phyloP scores from a whole-genome alignment of 768 basidiomycete species.

The Leucocoprinus leucothites region DNA sequence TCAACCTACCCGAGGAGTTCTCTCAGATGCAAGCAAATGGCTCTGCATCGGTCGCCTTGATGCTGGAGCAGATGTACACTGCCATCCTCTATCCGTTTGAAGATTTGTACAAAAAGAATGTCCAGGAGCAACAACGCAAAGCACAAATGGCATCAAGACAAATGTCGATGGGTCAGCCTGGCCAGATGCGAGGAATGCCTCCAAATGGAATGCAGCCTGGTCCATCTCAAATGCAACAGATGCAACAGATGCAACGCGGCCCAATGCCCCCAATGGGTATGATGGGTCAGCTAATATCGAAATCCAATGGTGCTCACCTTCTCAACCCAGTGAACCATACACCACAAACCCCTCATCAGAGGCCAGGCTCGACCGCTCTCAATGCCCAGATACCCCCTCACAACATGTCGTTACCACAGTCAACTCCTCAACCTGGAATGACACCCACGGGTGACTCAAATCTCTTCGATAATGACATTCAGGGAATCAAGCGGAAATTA shows the following conservation, averaged over 20 bases:
- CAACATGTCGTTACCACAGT: slow-evolving; percentile 11
- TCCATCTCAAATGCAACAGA: slow-evolving; percentile 19
- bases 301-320: slow-evolving; percentile 2
- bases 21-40: slow-evolving; percentile 44
- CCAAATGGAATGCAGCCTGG: slow-evolving; percentile 17
- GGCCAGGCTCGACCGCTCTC: slow-evolving; percentile 8
- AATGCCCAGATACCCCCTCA: slow-evolving; percentile 9
- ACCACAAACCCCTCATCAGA: slow-evolving; percentile 14
- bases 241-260: slow-evolving; percentile 14
- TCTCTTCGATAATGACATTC: slow-evolving; percentile 57
- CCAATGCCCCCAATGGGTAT: slow-evolving; percentile 10
- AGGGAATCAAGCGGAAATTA: slow-evolving; percentile 70
- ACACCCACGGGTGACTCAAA: slow-evolving; percentile 26
- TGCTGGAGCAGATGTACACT: slow-evolving; percentile 60
- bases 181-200: slow-evolving; percentile 22
- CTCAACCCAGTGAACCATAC: slow-evolving; percentile 4
- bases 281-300: slow-evolving; percentile 12
- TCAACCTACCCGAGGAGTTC: slow-evolving; percentile 60
- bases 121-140: slow-evolving; percentile 58
- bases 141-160: slow-evolving; percentile 42
- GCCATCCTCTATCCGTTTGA: slow-evolving; percentile 69
- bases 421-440: slow-evolving; percentile 11
- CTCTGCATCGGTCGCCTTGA: slow-evolving; percentile 42
- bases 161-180: slow-evolving; percentile 22
- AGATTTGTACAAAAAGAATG: slow-evolving; percentile 60